Evolutionary conservation across 805 yeast genomes (phyloP).

Genomic region (Wickerhamomyces bisporus): DNA sequence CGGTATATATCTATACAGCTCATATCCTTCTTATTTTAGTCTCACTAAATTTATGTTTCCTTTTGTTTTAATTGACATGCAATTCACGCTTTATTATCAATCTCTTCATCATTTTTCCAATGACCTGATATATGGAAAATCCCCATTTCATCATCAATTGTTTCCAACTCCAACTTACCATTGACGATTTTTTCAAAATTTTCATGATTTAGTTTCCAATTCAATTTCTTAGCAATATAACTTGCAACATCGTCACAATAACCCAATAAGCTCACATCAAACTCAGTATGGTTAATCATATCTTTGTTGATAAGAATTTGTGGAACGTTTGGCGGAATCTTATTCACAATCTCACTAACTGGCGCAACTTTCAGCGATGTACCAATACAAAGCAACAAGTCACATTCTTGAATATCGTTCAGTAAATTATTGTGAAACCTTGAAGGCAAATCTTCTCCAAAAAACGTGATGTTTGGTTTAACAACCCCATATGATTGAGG

Average conservation of each 20-base stretch:
- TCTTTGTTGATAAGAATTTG: slow-evolving; percentile 78
- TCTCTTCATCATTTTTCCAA: slow-evolving; percentile 17
- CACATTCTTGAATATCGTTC: slow-evolving; percentile 64
- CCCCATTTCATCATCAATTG: slow-evolving; percentile 26
- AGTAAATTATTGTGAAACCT: slow-evolving; percentile 55
- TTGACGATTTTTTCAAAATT: slow-evolving; percentile 33
- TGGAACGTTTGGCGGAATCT: slow-evolving; percentile 68
- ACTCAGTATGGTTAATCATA: slow-evolving; percentile 68
- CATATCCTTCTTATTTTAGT: too few species aligned
- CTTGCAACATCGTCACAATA: slow-evolving; percentile 80
- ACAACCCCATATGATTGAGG: slow-evolving; percentile 66
- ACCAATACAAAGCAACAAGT: slow-evolving; percentile 78
- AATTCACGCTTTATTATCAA: slow-evolving; percentile 1
- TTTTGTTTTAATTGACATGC: too few species aligned
- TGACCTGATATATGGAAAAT: slow-evolving; percentile 28
- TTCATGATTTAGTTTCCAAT: slow-evolving; percentile 59
- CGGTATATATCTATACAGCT: too few species aligned
- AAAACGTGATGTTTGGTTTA: slow-evolving; percentile 91
- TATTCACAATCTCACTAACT: slow-evolving; percentile 80
- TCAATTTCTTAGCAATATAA: slow-evolving; percentile 49
- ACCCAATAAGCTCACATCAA: slow-evolving; percentile 74
- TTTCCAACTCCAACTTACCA: slow-evolving; percentile 22
- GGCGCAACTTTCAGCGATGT: slow-evolving; percentile 92
- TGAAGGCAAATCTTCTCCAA: slow-evolving; percentile 78
- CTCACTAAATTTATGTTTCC: too few species aligned